phyloP scores from a whole-genome alignment of 768 basidiomycete genomes.

The Lentinus tigrinus region DNA sequence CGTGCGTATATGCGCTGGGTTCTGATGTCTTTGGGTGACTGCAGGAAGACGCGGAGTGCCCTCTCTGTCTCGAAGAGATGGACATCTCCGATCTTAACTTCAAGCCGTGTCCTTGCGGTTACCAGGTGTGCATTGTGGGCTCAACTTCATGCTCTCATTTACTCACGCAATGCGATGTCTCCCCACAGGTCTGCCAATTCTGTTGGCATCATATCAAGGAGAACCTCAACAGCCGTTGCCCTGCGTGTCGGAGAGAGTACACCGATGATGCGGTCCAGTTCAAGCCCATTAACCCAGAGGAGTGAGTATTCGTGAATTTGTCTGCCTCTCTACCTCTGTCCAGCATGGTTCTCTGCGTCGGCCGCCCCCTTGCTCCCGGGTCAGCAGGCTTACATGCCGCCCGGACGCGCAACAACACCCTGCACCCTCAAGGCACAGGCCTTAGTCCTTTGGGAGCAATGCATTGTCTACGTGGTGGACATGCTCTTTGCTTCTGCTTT shows the following conservation, averaged over 20 bases:
- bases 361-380: neutral
- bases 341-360: constrained; percentile 10
- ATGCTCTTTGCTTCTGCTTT: too few relatives aligned
- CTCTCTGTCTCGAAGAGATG: constrained; percentile 98
- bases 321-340: constrained; percentile 1
- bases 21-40: constrained; percentile 5
- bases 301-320: constrained; percentile 57
- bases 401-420: too few relatives aligned
- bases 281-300: constrained; percentile 91
- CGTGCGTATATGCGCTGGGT: neutral
- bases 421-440: too few relatives aligned
- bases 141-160: neutral
- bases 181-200: constrained; percentile 90
- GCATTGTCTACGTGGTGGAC: too few relatives aligned
- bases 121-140: constrained; percentile 62
- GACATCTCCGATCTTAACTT: constrained; percentile 99
- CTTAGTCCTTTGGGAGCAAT: too few relatives aligned
- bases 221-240: constrained; percentile 94
- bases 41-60: constrained; percentile 97
- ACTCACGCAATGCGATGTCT: neutral
- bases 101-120: constrained; percentile 98
- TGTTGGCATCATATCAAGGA: constrained; percentile 99
- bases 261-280: constrained; percentile 93
- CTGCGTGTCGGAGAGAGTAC: constrained; percentile 92
- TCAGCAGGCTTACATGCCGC: neutral